phyloP scores from a whole-genome alignment of 2,329 filamentous ascomycete species.

The Penicillium corylophilum region DNA sequence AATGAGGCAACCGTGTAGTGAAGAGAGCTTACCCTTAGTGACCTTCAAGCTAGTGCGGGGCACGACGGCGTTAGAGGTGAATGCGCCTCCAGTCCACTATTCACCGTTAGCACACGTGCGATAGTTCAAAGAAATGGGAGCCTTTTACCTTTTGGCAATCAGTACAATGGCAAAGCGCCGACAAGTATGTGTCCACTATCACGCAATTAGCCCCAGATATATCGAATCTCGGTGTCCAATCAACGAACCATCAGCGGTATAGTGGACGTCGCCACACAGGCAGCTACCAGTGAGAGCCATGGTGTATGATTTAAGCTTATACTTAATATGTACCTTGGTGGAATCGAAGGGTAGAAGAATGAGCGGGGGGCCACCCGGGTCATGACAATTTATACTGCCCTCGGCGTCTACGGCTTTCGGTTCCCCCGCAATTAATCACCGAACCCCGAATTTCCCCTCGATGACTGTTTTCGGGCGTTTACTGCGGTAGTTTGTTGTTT shows the following conservation, averaged over 20 bases:
- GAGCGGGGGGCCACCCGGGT: background rate
- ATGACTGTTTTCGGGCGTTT: background rate
- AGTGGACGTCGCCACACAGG: constrained; percentile 35
- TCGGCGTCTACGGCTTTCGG: background rate
- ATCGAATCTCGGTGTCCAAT: background rate
- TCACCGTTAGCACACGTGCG: background rate
- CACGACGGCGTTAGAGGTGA: constrained; percentile 56
- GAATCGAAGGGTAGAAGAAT: constrained; percentile 14
- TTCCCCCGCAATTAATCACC: constrained; percentile 6
- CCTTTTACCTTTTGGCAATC: constrained; percentile 55
- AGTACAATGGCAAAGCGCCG: constrained; percentile 54
- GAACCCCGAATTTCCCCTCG: background rate
- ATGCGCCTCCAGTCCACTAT: constrained; percentile 54
- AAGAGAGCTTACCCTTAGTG: constrained; percentile 44
- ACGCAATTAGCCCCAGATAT: background rate
- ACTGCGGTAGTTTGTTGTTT: background rate
- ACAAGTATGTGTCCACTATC: constrained; percentile 43
- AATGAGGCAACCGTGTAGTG: background rate
- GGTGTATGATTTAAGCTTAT: constrained; percentile 2
- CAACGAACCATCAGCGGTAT: constrained; percentile 28
- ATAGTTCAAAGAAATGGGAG: background rate
- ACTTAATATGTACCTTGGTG: constrained; percentile 15
- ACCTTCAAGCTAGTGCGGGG: constrained; percentile 49
- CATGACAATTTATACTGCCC: constrained; percentile 5
- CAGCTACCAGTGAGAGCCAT: constrained; percentile 36